Evolutionary conservation across 352 stramenopile species (phyloP).

Genomic region (Phytophthora sp.): DNA sequence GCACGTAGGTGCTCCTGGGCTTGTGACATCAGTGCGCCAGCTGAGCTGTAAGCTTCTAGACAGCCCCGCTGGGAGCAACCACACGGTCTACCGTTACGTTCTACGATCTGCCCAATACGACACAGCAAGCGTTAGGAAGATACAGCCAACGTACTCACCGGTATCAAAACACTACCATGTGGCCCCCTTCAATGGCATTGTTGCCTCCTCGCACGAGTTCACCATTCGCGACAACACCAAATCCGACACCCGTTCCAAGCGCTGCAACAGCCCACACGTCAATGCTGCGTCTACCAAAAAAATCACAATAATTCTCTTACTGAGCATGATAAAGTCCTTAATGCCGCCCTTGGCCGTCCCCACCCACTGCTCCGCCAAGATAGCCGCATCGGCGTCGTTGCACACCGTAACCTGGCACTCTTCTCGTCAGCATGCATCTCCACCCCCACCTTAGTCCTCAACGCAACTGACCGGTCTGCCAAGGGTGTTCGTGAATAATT

Average conservation of each 20-base stretch:
- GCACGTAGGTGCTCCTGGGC: constrained; percentile 68
- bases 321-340: constrained; percentile 86
- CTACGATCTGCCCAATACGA: constrained; percentile 64
- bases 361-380: constrained; percentile 84
- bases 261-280: constrained; percentile 34
- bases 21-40: constrained; percentile 64
- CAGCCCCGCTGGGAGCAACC: constrained; percentile 78
- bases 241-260: constrained; percentile 78
- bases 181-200: constrained; percentile 79
- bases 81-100: constrained; percentile 78
- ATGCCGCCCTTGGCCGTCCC: constrained; percentile 63
- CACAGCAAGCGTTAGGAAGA: neutral
- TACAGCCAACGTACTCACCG: neutral
- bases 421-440: neutral
- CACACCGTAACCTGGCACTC: constrained; percentile 48
- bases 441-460: neutral
- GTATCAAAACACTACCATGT: constrained; percentile 50
- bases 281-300: neutral
- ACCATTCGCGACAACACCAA: constrained; percentile 67
- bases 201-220: constrained; percentile 70
- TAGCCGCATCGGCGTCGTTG: constrained; percentile 85
- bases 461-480: constrained; percentile 33
- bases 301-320: constrained; percentile 43
- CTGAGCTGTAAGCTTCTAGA: constrained; percentile 82
- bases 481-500: constrained; percentile 53